These are phyloP conservation scores for Orychophragmus violaceus DNA, from an alignment of 345 rosid genomes.

Conservation along the genomic window DNA sequence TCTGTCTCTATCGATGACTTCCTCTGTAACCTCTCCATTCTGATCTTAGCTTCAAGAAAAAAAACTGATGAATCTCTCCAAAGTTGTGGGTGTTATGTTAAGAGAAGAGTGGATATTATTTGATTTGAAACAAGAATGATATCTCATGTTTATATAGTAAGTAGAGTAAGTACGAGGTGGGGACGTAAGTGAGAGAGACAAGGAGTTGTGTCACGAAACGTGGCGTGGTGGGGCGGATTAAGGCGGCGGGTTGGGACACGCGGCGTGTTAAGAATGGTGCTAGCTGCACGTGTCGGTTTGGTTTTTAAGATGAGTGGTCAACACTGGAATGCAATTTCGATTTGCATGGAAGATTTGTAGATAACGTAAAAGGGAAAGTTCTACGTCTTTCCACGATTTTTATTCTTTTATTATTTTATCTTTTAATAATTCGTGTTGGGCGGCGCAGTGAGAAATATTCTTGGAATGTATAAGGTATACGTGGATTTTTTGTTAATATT, in stretches of 20 bases:
- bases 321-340: neutral
- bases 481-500: neutral
- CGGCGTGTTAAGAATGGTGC: slow-evolving; percentile 1
- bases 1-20: slow-evolving; percentile 29
- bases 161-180: slow-evolving; percentile 6
- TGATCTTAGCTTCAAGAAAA: neutral
- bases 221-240: slow-evolving; percentile 1
- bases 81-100: neutral
- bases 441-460: slow-evolving; percentile 7
- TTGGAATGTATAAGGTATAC: neutral
- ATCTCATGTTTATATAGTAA: neutral
- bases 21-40: slow-evolving; percentile 23
- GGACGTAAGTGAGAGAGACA: slow-evolving; percentile 1
- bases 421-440: neutral
- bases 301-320: neutral
- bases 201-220: slow-evolving; percentile 18
- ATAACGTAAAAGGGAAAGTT: slow-evolving; percentile 14
- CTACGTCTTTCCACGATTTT: slow-evolving; percentile 2
- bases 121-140: neutral
- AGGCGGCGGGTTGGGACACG: slow-evolving; percentile 21
- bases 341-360: slow-evolving; percentile 20
- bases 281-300: slow-evolving; percentile 11
- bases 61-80: neutral
- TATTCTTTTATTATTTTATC: neutral
- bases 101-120: neutral